These are phyloP conservation scores for Adiantum capillusveneris DNA, from an alignment of 75 land plant genomes.

Conservation along the genomic window DNA sequence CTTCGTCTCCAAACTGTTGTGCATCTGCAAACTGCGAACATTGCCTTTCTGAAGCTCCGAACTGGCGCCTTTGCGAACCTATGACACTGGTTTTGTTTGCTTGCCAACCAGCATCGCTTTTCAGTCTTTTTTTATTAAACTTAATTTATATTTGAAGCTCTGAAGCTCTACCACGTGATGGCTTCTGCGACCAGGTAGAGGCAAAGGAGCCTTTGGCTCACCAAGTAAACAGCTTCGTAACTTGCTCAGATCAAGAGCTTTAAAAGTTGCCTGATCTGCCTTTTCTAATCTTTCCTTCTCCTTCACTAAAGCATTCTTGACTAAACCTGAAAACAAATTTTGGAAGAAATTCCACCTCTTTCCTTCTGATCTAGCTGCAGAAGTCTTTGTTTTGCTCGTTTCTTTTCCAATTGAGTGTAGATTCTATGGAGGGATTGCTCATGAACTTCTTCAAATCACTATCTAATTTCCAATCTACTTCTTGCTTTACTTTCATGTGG, in stretches of 20 bases:
- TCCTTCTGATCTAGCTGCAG: constrained; percentile 63
- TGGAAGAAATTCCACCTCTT: constrained; percentile 41
- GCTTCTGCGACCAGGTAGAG: no score
- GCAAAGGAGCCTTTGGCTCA: no score
- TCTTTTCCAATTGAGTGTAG: constrained; percentile 92
- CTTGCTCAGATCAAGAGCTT: constrained; percentile 87
- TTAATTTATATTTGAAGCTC: no score
- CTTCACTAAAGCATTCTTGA: constrained; percentile 34
- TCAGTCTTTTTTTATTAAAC: no score
- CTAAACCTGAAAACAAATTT: constrained; percentile 30
- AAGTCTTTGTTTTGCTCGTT: constrained; percentile 73
- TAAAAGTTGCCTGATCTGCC: constrained; percentile 68
- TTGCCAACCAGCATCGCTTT: no score
- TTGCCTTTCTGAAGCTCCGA: no score
- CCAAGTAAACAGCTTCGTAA: no score
- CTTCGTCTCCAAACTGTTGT: no score
- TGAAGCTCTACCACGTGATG: no score
- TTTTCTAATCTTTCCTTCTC: constrained; percentile 88
- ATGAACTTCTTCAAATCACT: constrained; percentile 95
- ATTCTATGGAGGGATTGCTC: constrained; percentile 95
- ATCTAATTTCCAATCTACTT: constrained; percentile 84
- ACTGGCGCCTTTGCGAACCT: no score
- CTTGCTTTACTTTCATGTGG: constrained; percentile 62
- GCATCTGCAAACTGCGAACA: no score
- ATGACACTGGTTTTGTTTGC: no score